These are phyloP conservation scores for Bipolaris victoriae DNA, from an alignment of 2,329 filamentous ascomycete species.

Conservation along the genomic window DNA sequence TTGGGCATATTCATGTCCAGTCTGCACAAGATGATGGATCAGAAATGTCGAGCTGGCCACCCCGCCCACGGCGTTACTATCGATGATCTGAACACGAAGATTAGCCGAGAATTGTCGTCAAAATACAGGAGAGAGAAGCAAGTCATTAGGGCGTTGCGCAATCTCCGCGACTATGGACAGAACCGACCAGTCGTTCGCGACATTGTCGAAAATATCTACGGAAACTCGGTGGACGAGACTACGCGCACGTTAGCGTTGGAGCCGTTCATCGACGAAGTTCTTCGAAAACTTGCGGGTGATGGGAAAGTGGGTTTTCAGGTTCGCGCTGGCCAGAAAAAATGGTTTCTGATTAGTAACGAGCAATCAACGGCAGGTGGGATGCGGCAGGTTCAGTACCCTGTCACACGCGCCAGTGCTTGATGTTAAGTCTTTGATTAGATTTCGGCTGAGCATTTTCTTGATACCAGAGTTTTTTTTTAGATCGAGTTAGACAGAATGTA, in stretches of 20 bases:
- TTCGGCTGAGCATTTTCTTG: too few relatives aligned
- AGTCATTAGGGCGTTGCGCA: conserved; percentile 45
- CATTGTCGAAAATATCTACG: conserved; percentile 55
- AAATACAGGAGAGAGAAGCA: conserved; percentile 52
- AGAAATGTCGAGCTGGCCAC: conserved; percentile 51
- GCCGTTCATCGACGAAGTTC: conserved; percentile 68
- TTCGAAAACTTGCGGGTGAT: conserved; percentile 65
- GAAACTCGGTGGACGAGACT: conserved; percentile 45
- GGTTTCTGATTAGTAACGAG: conserved; percentile 20
- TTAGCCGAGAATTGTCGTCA: conserved; percentile 45
- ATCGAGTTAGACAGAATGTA: background rate
- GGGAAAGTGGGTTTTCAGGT: conserved; percentile 38
- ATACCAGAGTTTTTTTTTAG: background rate
- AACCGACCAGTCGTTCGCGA: conserved; percentile 50
- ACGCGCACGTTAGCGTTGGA: conserved; percentile 72
- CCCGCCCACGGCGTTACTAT: conserved; percentile 55
- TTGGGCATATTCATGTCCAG: conserved; percentile 48
- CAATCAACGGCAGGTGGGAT: background rate
- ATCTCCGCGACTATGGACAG: conserved; percentile 27
- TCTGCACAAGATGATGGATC: conserved; percentile 43
- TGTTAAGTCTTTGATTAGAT: too few relatives aligned
- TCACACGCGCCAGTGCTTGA: conserved; percentile 1
- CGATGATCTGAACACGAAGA: conserved; percentile 48
- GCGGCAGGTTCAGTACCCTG: background rate
- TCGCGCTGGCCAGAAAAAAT: conserved; percentile 27